phyloP scores from a whole-genome alignment of 495 filamentous ascomycete genomes.

The Lophium mytilinum region DNA sequence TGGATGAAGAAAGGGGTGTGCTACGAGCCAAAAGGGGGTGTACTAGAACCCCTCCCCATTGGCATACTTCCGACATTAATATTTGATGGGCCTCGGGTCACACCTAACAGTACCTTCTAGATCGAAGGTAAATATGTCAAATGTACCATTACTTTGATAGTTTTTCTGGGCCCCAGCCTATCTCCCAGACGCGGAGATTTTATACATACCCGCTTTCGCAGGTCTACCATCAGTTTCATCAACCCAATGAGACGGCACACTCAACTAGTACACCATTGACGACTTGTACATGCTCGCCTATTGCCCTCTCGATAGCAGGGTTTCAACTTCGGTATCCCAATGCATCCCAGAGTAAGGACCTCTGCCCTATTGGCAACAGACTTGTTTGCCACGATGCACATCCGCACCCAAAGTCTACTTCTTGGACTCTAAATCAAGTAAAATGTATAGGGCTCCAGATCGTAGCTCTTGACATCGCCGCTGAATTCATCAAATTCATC shows the following conservation, averaged over 20 bases:
- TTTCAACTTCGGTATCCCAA: constrained; percentile 44
- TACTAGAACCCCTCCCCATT: too few species aligned
- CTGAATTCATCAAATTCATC: constrained; percentile 36
- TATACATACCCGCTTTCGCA: constrained; percentile 23
- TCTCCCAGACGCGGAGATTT: constrained; percentile 16
- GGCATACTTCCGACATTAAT: too few species aligned
- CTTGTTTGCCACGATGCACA: constrained; percentile 33
- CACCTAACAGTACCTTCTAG: too few species aligned
- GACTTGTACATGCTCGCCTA: constrained; percentile 31
- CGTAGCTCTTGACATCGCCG: constrained; percentile 35
- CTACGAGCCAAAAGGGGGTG: too few species aligned
- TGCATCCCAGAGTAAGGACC: constrained; percentile 41
- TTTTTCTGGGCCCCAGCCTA: constrained; percentile 19
- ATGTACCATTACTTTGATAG: background rate
- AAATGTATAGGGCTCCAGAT: constrained; percentile 40
- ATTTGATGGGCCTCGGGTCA: too few species aligned
- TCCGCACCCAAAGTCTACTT: constrained; percentile 34
- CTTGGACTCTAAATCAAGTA: constrained; percentile 33
- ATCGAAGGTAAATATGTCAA: too few species aligned
- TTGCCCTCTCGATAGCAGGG: constrained; percentile 35
- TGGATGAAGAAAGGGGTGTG: too few species aligned
- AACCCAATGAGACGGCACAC: constrained; percentile 24
- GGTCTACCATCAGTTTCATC: constrained; percentile 18
- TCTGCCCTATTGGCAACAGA: constrained; percentile 41
- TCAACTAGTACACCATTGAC: constrained; percentile 24